A percentile compares a stretch with the other conserved stretches of the same genome.
Conservation (phyloP, 2,329 filamentous ascomycete genomes). For the Penicillium sp. region DNA sequence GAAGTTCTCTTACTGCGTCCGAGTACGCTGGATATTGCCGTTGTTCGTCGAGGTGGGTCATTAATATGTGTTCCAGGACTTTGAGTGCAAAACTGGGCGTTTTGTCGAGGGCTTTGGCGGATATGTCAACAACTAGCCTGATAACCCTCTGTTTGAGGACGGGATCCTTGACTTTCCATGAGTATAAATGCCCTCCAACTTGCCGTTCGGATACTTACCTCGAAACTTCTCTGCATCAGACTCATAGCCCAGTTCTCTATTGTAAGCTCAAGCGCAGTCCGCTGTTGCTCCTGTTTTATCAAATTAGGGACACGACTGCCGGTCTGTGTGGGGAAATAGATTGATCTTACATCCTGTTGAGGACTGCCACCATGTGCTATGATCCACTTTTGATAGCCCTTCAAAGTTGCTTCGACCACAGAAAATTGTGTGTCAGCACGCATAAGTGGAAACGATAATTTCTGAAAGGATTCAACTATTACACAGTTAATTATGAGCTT, state of each 20-base stretch:
- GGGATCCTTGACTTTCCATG: slow-evolving; percentile 58
- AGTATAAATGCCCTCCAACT: slow-evolving; percentile 14
- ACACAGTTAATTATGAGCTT: background rate
- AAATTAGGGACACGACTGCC: background rate
- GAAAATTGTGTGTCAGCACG: slow-evolving; percentile 85
- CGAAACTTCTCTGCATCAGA: slow-evolving; percentile 38
- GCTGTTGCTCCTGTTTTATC: slow-evolving; percentile 32
- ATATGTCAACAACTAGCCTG: slow-evolving; percentile 79
- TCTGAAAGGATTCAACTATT: slow-evolving; percentile 36
- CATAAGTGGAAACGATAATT: slow-evolving; percentile 48
- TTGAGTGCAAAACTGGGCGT: slow-evolving; percentile 79
- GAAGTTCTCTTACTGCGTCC: slow-evolving; percentile 85
- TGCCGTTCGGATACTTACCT: slow-evolving; percentile 23
- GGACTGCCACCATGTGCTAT: slow-evolving; percentile 49
- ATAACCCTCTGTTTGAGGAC: slow-evolving; percentile 76
- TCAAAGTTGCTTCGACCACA: slow-evolving; percentile 81
- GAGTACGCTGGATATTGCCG: slow-evolving; percentile 70
- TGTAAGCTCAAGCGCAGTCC: slow-evolving; percentile 33
- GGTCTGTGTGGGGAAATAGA: background rate
- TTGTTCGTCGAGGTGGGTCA: slow-evolving; percentile 71
- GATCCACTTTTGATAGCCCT: slow-evolving; percentile 83
- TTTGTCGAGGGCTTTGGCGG: slow-evolving; percentile 72
- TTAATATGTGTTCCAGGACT: slow-evolving; percentile 84
- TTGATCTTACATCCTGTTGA: slow-evolving; percentile 43
- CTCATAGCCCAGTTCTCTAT: slow-evolving; percentile 40